Percentiles rank a stretch among this genome's conserved stretches.
Conservation (phyloP, 495 filamentous ascomycete genomes). For the Aspergillus kassunensis region DNA sequence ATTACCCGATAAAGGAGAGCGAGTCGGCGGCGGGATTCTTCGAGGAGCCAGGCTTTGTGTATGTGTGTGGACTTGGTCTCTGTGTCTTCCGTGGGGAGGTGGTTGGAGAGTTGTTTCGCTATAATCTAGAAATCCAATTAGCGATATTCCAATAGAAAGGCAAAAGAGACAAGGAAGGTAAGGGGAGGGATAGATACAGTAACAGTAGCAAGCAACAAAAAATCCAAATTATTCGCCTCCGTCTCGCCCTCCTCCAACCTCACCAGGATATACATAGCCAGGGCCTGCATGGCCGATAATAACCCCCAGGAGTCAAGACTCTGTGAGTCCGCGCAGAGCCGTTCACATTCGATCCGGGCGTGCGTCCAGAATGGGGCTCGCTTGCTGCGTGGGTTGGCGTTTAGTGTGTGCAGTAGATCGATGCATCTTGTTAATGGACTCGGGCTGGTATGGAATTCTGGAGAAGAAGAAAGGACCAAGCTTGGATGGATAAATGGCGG, state of each 20-base stretch:
- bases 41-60: slow-evolving; percentile 33
- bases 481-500: slow-evolving; percentile 28
- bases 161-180: not conserved
- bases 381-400: not conserved
- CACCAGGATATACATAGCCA: slow-evolving; percentile 40
- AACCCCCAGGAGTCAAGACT: slow-evolving; percentile 33
- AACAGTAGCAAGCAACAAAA: slow-evolving; percentile 31
- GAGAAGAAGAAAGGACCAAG: not conserved
- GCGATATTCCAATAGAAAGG: no score
- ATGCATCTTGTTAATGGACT: not conserved
- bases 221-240: slow-evolving; percentile 31
- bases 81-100: no score
- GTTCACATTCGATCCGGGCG: slow-evolving; percentile 43
- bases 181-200: slow-evolving; percentile 21
- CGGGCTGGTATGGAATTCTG: not conserved
- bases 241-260: slow-evolving; percentile 43
- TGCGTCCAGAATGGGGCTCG: slow-evolving; percentile 45
- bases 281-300: slow-evolving; percentile 41
- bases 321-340: slow-evolving; percentile 24
- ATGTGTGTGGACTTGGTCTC: no score
- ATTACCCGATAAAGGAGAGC: slow-evolving; percentile 38
- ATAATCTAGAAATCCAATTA: not conserved
- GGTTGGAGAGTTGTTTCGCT: not conserved
- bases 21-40: slow-evolving; percentile 35
- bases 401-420: not conserved